phyloP scores from a whole-genome alignment of 495 filamentous ascomycete species.

The Hypoxylon fragiforme region DNA sequence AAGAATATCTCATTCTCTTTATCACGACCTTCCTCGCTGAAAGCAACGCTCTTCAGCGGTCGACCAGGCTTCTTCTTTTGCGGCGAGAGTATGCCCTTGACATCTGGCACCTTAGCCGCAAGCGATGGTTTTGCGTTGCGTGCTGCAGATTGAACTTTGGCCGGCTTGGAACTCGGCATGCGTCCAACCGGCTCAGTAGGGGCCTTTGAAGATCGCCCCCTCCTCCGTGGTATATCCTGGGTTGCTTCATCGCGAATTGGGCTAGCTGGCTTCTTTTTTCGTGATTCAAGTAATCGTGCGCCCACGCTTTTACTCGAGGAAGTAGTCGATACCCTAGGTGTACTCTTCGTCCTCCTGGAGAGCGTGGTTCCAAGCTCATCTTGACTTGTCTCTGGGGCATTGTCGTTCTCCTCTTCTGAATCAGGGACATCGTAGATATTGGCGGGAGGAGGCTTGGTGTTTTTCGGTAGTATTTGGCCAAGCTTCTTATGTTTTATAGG shows the following conservation, averaged over 20 bases:
- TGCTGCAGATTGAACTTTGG: constrained; percentile 3
- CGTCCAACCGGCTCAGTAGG: background rate
- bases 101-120: constrained; percentile 7
- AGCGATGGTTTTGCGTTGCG: constrained; percentile 1
- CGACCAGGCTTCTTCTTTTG: constrained; percentile 35
- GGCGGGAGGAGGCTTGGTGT: constrained; percentile 15
- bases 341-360: constrained; percentile 6
- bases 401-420: constrained; percentile 39
- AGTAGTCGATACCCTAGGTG: constrained; percentile 5
- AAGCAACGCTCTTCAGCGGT: constrained; percentile 46
- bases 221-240: constrained; percentile 29
- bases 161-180: constrained; percentile 1
- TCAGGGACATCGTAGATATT: constrained; percentile 49
- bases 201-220: constrained; percentile 28
- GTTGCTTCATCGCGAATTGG: constrained; percentile 2
- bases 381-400: background rate
- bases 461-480: constrained; percentile 1
- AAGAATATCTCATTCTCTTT: constrained; percentile 38
- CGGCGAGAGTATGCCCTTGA: constrained; percentile 49
- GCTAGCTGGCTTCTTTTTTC: constrained; percentile 10
- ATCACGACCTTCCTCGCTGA: constrained; percentile 32
- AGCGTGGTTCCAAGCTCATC: constrained; percentile 17
- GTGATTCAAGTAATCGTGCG: constrained; percentile 9
- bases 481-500: constrained; percentile 30
- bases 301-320: constrained; percentile 26